Evolutionary conservation across 78 protist species (phyloP).

Genomic region (Parvularia atlantis): DNA sequence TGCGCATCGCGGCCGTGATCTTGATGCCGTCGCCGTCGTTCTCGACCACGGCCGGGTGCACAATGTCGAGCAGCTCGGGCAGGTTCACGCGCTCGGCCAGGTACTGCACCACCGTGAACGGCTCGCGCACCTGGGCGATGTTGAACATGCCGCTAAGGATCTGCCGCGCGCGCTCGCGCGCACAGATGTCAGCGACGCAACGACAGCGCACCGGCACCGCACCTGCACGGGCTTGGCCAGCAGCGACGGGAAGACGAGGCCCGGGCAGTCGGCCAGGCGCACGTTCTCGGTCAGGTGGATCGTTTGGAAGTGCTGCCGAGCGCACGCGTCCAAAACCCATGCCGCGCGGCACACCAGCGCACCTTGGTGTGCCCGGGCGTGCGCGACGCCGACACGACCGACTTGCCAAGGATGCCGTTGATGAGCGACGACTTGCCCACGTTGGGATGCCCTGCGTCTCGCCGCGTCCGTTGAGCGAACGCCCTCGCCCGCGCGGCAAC

Average conservation of each 20-base stretch:
- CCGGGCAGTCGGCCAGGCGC: slow-evolving; percentile 39
- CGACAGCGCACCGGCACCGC: too few relatives aligned
- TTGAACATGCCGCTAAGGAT: neutral
- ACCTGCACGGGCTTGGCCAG: slow-evolving; percentile 9
- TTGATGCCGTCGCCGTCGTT: neutral
- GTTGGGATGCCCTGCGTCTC: slow-evolving; percentile 50
- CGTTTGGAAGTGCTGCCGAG: slow-evolving; percentile 28
- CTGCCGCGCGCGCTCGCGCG: slow-evolving; percentile 9
- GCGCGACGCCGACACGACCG: slow-evolving; percentile 23
- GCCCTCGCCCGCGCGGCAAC: too few relatives aligned
- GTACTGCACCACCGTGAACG: neutral
- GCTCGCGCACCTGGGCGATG: slow-evolving; percentile 20
- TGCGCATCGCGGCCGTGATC: neutral
- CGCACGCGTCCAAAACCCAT: neutral
- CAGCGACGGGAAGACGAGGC: slow-evolving; percentile 33
- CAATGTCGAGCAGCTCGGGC: neutral
- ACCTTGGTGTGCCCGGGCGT: slow-evolving; percentile 80
- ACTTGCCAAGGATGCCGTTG: slow-evolving; percentile 39
- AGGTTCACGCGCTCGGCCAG: slow-evolving; percentile 4
- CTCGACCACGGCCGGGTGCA: neutral
- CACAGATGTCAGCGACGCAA: too few relatives aligned
- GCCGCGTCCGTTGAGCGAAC: neutral
- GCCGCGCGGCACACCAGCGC: slow-evolving; percentile 4
- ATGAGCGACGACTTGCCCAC: slow-evolving; percentile 52
- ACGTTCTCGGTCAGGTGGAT: slow-evolving; percentile 1